phyloP scores from a whole-genome alignment of 2,329 filamentous ascomycete species.

The Fusarium globosum region DNA sequence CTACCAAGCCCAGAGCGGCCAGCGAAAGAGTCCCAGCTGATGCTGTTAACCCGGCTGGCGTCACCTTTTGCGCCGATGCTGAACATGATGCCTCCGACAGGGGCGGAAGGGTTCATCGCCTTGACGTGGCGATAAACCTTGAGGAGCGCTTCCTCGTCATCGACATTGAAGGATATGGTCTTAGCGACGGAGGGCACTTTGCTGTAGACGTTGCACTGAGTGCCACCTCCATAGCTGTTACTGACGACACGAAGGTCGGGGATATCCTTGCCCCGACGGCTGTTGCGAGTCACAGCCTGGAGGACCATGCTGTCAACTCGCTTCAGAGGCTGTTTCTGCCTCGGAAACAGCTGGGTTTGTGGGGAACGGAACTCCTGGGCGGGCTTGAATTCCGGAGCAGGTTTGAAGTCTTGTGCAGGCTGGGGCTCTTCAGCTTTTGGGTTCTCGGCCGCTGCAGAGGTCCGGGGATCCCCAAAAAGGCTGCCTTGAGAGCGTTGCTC shows the following conservation, averaged over 20 bases:
- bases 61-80: not conserved
- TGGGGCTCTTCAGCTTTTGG: not conserved
- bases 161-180: slow-evolving; percentile 10
- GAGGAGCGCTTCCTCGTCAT: slow-evolving; percentile 11
- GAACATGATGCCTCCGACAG: slow-evolving; percentile 23
- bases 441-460: not conserved
- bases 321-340: not conserved
- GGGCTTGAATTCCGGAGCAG: not conserved
- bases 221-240: slow-evolving; percentile 15
- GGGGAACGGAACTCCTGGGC: not conserved
- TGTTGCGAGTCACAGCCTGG: not conserved
- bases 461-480: not conserved
- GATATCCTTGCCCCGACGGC: not conserved
- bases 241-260: slow-evolving; percentile 8
- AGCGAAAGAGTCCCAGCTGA: not conserved
- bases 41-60: not conserved
- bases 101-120: slow-evolving; percentile 11
- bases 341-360: not conserved
- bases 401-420: not conserved
- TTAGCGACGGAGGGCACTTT: not conserved
- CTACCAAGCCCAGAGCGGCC: not conserved
- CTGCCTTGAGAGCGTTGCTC: not conserved
- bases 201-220: slow-evolving; percentile 17
- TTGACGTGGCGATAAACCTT: slow-evolving; percentile 17
- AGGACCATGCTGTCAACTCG: slow-evolving; percentile 20